Base-by-base conservation (phyloP, 768 basidiomycete genomes). In the Lepiota brunneoincarnata region DNA sequence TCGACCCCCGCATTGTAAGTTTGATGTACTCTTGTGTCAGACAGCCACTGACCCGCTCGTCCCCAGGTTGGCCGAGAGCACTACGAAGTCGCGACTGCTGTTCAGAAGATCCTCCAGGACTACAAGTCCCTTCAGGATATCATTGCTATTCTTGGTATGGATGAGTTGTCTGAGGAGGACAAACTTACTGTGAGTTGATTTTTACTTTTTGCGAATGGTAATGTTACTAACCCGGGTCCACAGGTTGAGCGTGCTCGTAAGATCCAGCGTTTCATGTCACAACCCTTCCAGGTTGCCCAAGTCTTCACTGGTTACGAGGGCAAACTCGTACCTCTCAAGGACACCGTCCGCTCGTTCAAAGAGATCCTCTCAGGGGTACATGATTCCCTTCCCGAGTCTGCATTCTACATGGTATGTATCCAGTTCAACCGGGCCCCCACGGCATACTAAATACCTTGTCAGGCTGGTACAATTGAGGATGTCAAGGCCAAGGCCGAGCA, bases 81-180 rank as follows among this genome's bases (percentile, higher is more conserved):
- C 77, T 98, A 98, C 74, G 84, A 93, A 37, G 87, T 96, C 64
- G 97, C 97, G 56, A 97, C 95, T 55, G 91, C 92, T 46, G 92
- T 93, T 56, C 94, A 95, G 80, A 96, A 97, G 81, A 95, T 97
- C 66, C 90, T 93, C 52, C 91, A 93, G 76, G 91, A 93, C 71
- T 95, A 95, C 83, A 93, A 93, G 77, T 92, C 91, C 20, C 83
- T 96, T 62, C 93, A 96, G 75, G 97, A 99, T 82, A 99, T 98
- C 74, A 98, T 99, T 79, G 97, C 97, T 67, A 99, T 99, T 78
- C 77, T 99, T 66, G 97, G 97, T 82, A 99, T 99, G 97, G 97
- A 99, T 70, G 97, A 99, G 75, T 86, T 99, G 82, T 98, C 96
- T 15, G 97, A 99, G 72, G 97, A 98, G 79, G 97, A 99, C 79